A percentile compares a stretch with the other conserved stretches of the same genome.
Evolutionary conservation across 179 eudicot species (phyloP).

Genomic region (Camellia oleifera): DNA sequence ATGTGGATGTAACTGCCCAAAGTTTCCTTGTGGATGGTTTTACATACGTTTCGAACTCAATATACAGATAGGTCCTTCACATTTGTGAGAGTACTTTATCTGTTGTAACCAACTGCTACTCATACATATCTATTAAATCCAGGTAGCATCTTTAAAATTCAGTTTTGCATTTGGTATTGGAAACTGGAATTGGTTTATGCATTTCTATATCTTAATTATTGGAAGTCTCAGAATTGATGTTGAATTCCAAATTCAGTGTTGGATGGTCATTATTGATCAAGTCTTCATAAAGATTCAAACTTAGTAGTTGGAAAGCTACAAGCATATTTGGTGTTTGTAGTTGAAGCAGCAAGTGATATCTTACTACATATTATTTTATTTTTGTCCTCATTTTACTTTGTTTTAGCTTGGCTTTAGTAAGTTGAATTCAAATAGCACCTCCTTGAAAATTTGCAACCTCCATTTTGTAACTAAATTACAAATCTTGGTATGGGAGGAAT

Average conservation of each 20-base stretch:
- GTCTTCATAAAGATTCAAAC: neutral
- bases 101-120: neutral
- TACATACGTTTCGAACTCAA: neutral
- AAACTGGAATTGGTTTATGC: neutral
- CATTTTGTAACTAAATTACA: too few relatives aligned
- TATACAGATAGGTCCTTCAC: neutral
- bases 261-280: neutral
- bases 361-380: too few relatives aligned
- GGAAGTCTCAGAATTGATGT: neutral
- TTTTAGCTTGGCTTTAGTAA: too few relatives aligned
- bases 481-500: too few relatives aligned
- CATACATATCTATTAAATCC: too few relatives aligned
- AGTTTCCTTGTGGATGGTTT: constrained; percentile 1
- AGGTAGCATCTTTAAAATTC: neutral
- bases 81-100: neutral
- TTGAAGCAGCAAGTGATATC: neutral
- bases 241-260: neutral
- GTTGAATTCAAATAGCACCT: too few relatives aligned
- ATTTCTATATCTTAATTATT: neutral
- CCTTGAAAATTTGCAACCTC: too few relatives aligned
- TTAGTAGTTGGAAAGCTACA: neutral
- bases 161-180: neutral
- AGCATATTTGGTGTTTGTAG: neutral
- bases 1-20: neutral
- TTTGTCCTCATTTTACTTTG: too few relatives aligned